phyloP scores from a whole-genome alignment of 23 red algal species.

The Gracilariopsis chorda region DNA sequence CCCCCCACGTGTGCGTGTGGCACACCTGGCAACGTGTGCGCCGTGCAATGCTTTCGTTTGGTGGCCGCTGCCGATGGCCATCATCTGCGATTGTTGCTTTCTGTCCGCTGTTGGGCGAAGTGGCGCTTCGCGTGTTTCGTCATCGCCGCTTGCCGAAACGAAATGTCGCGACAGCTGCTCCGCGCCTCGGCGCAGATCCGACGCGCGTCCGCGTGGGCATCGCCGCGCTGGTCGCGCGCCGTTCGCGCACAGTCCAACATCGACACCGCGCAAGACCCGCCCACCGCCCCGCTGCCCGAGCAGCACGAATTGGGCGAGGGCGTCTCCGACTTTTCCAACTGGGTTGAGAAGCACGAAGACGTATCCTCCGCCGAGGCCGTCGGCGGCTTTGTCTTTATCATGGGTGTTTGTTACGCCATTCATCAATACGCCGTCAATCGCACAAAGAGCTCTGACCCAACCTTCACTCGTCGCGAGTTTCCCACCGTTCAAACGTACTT shows the following conservation, averaged over 20 bases:
- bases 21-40: no score
- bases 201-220: not conserved
- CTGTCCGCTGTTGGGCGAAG: no score
- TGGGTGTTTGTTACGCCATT: constrained; percentile 38
- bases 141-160: no score
- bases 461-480: constrained; percentile 45
- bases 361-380: constrained; percentile 35
- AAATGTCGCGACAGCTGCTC: not conserved
- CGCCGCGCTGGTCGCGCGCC: constrained; percentile 15
- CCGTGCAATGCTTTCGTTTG: no score
- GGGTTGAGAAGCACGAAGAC: constrained; percentile 74
- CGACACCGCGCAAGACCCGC: constrained; percentile 54
- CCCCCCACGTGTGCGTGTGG: no score
- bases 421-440: not conserved
- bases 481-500: constrained; percentile 29
- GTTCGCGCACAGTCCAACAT: constrained; percentile 73
- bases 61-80: no score
- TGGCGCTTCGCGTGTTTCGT: no score
- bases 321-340: constrained; percentile 81
- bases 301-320: constrained; percentile 73
- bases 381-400: constrained; percentile 14
- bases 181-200: not conserved
- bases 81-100: no score
- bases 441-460: not conserved
- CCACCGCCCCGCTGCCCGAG: constrained; percentile 62